Conservation (phyloP, 2,329 filamentous ascomycete species). For the Plectosphaerella cucumerina region DNA sequence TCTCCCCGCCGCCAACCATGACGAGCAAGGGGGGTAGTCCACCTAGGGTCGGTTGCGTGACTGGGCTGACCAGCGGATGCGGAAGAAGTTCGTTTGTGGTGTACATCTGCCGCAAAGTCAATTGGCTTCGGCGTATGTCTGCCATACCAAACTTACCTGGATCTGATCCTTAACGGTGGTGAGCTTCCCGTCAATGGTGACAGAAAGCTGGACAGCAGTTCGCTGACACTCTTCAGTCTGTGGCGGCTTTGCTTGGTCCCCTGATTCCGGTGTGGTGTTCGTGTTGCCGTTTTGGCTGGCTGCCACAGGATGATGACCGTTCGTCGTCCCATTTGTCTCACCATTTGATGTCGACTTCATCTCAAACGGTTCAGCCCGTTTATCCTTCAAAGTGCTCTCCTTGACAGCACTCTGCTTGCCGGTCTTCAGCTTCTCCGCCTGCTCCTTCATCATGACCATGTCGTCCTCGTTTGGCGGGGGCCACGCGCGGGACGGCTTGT, state of each 20-base stretch:
- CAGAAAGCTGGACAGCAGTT: conserved; percentile 38
- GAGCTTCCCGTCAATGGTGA: conserved; percentile 66
- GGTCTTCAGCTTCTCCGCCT: conserved; percentile 38
- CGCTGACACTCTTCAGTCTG: neutral
- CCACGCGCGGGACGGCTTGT: conserved; percentile 87
- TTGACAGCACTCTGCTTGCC: conserved; percentile 15
- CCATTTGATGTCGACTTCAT: conserved; percentile 11
- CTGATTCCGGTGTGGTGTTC: neutral
- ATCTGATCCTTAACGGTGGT: conserved; percentile 86
- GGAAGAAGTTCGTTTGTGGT: conserved; percentile 79
- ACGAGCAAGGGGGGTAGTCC: conserved; percentile 86
- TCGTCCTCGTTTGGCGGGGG: conserved; percentile 84
- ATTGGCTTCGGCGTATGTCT: neutral
- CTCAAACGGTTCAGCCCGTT: conserved; percentile 30
- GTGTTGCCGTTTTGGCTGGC: neutral
- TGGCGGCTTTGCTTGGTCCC: neutral
- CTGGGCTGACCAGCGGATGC: conserved; percentile 86
- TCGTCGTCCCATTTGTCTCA: neutral
- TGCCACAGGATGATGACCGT: neutral
- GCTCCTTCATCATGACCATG: conserved; percentile 46
- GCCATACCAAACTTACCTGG: conserved; percentile 59
- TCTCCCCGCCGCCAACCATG: conserved; percentile 81
- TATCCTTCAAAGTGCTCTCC: conserved; percentile 20
- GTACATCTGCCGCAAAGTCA: conserved; percentile 45
- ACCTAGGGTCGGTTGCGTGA: conserved; percentile 82